Evolutionary conservation across 768 basidiomycete genomes (phyloP).

Genomic region (Xerocomus potaroensis): DNA sequence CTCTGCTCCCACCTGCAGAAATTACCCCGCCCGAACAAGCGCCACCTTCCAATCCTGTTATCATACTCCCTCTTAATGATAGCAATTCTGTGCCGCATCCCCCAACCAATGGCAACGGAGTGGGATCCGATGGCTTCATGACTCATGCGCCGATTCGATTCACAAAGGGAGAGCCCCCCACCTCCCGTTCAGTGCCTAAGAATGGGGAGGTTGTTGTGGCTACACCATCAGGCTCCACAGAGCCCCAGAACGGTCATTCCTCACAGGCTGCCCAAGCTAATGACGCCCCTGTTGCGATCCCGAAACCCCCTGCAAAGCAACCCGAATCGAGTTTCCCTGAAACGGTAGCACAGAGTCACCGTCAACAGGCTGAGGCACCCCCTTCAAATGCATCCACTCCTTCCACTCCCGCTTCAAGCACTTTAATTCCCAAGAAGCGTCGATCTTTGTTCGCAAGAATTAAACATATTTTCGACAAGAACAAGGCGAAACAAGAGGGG

Average conservation of each 20-base stretch:
- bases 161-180: neutral
- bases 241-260: neutral
- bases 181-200: conserved; percentile 1
- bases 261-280: neutral
- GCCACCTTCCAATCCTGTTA: conserved; percentile 11
- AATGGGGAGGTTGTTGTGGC: neutral
- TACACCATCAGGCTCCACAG: neutral
- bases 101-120: conserved; percentile 8
- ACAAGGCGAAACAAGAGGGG: conserved; percentile 39
- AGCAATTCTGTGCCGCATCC: conserved; percentile 12
- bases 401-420: conserved; percentile 33
- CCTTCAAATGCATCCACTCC: conserved; percentile 7
- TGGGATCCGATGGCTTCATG: conserved; percentile 6
- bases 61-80: conserved; percentile 41
- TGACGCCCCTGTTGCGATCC: neutral
- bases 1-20: conserved; percentile 1
- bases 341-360: neutral
- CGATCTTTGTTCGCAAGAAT: conserved; percentile 50
- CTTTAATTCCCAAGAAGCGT: conserved; percentile 44
- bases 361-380: neutral
- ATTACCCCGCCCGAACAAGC: neutral
- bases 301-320: neutral
- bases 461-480: conserved; percentile 50
- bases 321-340: neutral
- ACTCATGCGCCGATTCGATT: conserved; percentile 20